Evolutionary conservation across 2,329 filamentous ascomycete genomes (phyloP).

Genomic region (Botryotinia calthae): DNA sequence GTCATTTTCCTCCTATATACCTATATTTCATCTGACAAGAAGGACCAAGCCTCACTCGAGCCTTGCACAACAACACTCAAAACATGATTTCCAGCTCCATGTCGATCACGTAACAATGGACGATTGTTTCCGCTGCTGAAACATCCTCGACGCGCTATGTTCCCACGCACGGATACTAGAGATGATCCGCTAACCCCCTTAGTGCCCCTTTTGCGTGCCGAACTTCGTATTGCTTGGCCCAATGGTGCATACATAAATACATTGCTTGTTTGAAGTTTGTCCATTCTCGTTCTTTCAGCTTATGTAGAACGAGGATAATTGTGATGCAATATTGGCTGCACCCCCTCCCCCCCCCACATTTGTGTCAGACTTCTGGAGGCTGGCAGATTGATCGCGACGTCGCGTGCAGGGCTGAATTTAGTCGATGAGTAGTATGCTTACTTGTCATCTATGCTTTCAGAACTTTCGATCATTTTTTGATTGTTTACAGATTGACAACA

Average conservation of each 20-base stretch:
- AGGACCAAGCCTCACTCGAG: not conserved
- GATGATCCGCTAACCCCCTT: not conserved
- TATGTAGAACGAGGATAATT: not conserved
- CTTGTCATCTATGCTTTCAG: not conserved
- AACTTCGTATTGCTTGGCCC: not conserved
- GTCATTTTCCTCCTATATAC: not conserved
- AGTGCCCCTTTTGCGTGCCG: not conserved
- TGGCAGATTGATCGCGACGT: not conserved
- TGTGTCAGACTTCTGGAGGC: not conserved
- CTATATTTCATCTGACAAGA: not conserved
- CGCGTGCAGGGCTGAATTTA: not conserved
- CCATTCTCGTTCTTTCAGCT: not conserved
- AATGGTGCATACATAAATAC: not conserved
- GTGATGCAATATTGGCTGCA: not conserved
- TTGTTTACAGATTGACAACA: not conserved
- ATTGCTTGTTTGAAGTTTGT: not conserved
- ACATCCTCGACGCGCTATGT: not conserved
- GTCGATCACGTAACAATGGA: not conserved
- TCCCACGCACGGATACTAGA: constrained; percentile 1
- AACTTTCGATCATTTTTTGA: not conserved
- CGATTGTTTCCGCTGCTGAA: constrained; percentile 12
- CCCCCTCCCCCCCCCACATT: not conserved
- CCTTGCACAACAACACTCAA: not conserved
- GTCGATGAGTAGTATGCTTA: not conserved
- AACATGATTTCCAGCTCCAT: not conserved